These are phyloP conservation scores for Solanum medicagineum DNA, from an alignment of 257 asterid genomes.

Conservation along the genomic window DNA sequence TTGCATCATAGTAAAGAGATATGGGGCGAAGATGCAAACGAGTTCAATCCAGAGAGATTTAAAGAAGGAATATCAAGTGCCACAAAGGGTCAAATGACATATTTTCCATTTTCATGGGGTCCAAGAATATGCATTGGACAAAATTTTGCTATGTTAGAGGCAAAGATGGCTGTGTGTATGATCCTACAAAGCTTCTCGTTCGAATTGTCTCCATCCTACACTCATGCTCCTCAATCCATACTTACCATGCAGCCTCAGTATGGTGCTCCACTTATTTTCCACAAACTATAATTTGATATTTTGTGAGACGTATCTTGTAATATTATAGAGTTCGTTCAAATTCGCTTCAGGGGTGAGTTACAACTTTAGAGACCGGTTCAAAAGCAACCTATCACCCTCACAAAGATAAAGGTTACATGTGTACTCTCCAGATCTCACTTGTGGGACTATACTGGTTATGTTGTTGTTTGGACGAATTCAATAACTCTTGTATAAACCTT, in stretches of 20 bases:
- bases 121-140: conserved; percentile 30
- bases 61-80: neutral
- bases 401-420: neutral
- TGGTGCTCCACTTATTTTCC: conserved; percentile 17
- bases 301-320: neutral
- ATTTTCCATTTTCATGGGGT: conserved; percentile 25
- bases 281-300: neutral
- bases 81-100: neutral
- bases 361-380: neutral
- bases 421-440: too few relatives aligned
- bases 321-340: neutral
- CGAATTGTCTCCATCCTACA: conserved; percentile 18
- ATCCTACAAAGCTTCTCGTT: conserved; percentile 19
- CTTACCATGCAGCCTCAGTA: conserved; percentile 15
- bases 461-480: neutral
- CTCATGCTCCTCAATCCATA: conserved; percentile 15
- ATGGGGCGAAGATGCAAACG: neutral
- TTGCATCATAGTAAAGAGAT: neutral
- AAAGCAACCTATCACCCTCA: neutral
- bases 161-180: conserved; percentile 21
- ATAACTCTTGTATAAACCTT: neutral
- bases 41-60: neutral
- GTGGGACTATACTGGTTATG: neutral
- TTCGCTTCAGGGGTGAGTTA: neutral
- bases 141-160: conserved; percentile 20